Conservation (phyloP, 257 asterid genomes). For the Misopates orontium region DNA sequence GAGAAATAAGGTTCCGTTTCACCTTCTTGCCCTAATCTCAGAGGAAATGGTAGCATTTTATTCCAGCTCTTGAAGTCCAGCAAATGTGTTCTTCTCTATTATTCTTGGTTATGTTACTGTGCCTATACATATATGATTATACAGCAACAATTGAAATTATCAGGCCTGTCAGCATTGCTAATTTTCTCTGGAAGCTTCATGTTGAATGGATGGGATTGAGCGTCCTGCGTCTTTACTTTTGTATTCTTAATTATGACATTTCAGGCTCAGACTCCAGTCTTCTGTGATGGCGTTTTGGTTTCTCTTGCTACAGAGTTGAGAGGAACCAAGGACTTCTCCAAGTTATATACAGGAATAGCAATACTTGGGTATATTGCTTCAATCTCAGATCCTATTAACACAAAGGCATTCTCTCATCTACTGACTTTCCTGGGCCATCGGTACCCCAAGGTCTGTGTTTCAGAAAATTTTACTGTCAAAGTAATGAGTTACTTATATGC, state of each 20-base stretch:
- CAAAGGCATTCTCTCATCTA: conserved; percentile 64
- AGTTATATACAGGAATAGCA: conserved; percentile 79
- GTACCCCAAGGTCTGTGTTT: conserved; percentile 70
- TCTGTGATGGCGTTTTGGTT: conserved; percentile 69
- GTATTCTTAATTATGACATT: conserved; percentile 20
- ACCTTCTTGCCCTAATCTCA: neutral
- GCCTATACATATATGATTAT: neutral
- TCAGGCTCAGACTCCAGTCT: conserved; percentile 66
- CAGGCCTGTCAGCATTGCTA: neutral
- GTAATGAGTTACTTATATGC: neutral
- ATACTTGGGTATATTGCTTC: conserved; percentile 87
- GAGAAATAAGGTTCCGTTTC: neutral
- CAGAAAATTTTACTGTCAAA: neutral
- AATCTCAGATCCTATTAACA: conserved; percentile 52
- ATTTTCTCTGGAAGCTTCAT: neutral
- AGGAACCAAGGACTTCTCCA: conserved; percentile 83
- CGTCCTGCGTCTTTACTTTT: conserved; percentile 13
- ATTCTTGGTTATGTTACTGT: neutral
- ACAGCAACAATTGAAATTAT: neutral
- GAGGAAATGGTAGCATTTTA: neutral
- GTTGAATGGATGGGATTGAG: neutral
- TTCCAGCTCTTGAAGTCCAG: neutral
- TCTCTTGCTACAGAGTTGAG: conserved; percentile 67
- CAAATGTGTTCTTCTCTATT: neutral
- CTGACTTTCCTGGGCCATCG: conserved; percentile 74